A percentile compares a stretch with the other conserved stretches of the same genome.
phyloP scores from a whole-genome alignment of 129 eudicot genomes.

The Tagetes erecta region DNA sequence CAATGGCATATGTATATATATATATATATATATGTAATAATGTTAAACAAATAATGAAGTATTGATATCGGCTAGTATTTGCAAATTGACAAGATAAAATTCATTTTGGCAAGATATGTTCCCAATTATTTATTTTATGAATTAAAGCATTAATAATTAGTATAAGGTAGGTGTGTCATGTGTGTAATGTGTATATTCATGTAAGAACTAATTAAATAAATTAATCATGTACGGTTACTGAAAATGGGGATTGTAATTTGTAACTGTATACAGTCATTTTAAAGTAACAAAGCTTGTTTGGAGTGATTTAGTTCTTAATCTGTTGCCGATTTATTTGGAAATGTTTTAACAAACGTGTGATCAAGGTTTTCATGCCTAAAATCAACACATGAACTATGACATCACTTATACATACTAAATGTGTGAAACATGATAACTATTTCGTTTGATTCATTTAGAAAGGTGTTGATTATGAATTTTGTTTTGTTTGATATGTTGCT shows the following conservation, averaged over 20 bases:
- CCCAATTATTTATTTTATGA: not conserved
- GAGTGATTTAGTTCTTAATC: not conserved
- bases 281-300: constrained; percentile 10
- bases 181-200: not conserved
- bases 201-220: not conserved
- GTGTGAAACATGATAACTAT: constrained; percentile 11
- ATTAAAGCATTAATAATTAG: not conserved
- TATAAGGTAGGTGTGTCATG: not conserved
- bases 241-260: not conserved
- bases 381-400: constrained; percentile 8
- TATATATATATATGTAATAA: too few relatives aligned
- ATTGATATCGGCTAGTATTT: too few relatives aligned
- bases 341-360: constrained; percentile 9
- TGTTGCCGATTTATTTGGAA: constrained; percentile 12
- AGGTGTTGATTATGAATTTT: not conserved
- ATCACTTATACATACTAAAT: constrained; percentile 12
- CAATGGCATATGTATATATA: too few relatives aligned
- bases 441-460: constrained; percentile 8
- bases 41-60: too few relatives aligned
- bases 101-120: too few relatives aligned
- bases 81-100: too few relatives aligned
- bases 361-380: not conserved
- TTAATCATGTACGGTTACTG: not conserved
- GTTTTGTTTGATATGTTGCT: constrained; percentile 5
- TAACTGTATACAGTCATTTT: not conserved